Base-by-base conservation (phyloP, 2,329 filamentous ascomycete species). In the Onygenales sp. region DNA sequence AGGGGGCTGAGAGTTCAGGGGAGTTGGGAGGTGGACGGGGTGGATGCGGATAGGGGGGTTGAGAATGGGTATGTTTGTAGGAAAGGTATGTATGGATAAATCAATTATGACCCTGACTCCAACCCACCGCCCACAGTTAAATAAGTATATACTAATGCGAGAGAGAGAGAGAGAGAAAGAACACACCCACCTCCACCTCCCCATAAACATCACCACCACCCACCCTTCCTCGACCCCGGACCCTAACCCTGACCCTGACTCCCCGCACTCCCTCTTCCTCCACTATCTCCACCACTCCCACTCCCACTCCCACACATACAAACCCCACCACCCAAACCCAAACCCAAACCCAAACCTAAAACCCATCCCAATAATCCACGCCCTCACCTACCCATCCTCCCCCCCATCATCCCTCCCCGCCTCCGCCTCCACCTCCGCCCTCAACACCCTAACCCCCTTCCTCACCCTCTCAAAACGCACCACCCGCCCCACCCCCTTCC, bases 401-500 rank as follows among this genome's bases (percentile, higher is more conserved):
- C 17, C 17, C 17, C 17, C 17, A 17, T 17, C 17, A 17, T 17
- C 17, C 17, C 17, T 17, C 17, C 17, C 17, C 17, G 61, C 69
- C 40, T 56, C 59, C 39, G 60, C 56, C 44, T 65, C 66, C 4
- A 67, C 68, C 14, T 63, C 68, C 2, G 55, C 66, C 71, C 74
- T 58, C 64, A 61, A 51, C 61, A 51, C 48, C 62, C 62, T 53
- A 60, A 64, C 55, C 58, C 56, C 58, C 61, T 40, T 11, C 11
- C 11, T 14, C 4, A 32, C 32, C 14, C 13, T 36, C 13, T 14
- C 45, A 37, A 14, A n/a, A 7, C 4, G 13, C 14, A 14, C 11
- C 34, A 34, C 45, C n/a, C 45, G 31, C 2, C 11, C 68, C 37
- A 67, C 68, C 2, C 71, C 72, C 3, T 70, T 74, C 57, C 65